A percentile compares a stretch with the other conserved stretches of the same genome.
Conservation (phyloP, 2,329 filamentous ascomycete species). For the Diaporthe velutina region DNA sequence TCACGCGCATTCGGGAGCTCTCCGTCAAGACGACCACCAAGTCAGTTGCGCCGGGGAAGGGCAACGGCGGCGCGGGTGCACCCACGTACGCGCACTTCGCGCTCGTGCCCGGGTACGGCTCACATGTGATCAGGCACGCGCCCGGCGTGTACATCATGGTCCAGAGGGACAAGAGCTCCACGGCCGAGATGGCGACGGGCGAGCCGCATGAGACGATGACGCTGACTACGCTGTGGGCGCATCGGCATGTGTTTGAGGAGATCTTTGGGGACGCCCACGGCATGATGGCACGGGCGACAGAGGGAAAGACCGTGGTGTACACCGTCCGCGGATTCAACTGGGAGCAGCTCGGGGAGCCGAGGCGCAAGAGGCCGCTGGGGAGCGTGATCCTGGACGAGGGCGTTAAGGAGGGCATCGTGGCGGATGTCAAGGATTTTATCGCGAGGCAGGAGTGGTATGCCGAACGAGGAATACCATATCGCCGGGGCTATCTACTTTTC, state of each 20-base stretch:
- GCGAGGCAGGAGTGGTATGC: slow-evolving; percentile 87
- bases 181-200: slow-evolving; percentile 84
- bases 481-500: slow-evolving; percentile 88
- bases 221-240: slow-evolving; percentile 89
- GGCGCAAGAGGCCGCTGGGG: slow-evolving; percentile 86
- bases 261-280: slow-evolving; percentile 90
- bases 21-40: slow-evolving; percentile 66
- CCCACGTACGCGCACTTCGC: slow-evolving; percentile 84
- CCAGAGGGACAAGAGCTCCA: slow-evolving; percentile 86
- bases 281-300: slow-evolving; percentile 82
- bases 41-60: slow-evolving; percentile 69
- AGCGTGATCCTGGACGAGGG: slow-evolving; percentile 90
- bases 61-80: slow-evolving; percentile 75
- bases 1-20: slow-evolving; percentile 72
- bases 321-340: slow-evolving; percentile 87
- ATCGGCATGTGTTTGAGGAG: slow-evolving; percentile 89
- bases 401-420: slow-evolving; percentile 83
- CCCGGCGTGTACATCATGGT: slow-evolving; percentile 87
- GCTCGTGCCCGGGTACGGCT: slow-evolving; percentile 90
- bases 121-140: slow-evolving; percentile 87
- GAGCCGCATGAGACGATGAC: slow-evolving; percentile 95
- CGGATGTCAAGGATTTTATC: slow-evolving; percentile 87
- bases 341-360: slow-evolving; percentile 85
- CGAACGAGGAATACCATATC: slow-evolving; percentile 93
- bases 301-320: slow-evolving; percentile 95